Conservation (phyloP, 2,329 filamentous ascomycete species). For the Aureobasidium sp. region DNA sequence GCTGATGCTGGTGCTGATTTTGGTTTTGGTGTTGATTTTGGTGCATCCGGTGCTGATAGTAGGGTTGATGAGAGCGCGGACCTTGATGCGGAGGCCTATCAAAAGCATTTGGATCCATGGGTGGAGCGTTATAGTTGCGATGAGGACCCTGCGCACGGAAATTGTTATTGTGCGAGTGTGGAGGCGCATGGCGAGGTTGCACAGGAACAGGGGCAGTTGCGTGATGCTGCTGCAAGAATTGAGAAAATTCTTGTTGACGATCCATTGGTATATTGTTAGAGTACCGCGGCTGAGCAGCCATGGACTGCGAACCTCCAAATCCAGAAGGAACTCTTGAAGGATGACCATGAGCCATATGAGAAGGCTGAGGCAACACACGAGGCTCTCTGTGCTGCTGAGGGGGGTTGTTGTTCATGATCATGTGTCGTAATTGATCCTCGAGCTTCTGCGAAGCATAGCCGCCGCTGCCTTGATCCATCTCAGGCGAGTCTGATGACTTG, state of each 20-base stretch:
- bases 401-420: constrained; percentile 55
- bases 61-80: not conserved
- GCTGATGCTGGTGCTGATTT: not conserved
- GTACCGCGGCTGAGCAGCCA: not conserved
- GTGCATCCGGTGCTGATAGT: not conserved
- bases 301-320: not conserved
- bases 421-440: constrained; percentile 52
- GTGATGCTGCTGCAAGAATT: constrained; percentile 11
- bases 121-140: not conserved
- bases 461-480: constrained; percentile 16
- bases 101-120: constrained; percentile 28
- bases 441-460: constrained; percentile 26
- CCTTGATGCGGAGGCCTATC: constrained; percentile 18
- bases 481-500: not conserved
- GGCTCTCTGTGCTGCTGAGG: constrained; percentile 14
- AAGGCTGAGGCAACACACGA: constrained; percentile 20
- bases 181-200: not conserved
- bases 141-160: constrained; percentile 3
- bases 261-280: constrained; percentile 4
- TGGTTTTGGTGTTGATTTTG: not conserved
- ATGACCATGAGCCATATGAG: not conserved
- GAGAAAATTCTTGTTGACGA: constrained; percentile 9
- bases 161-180: not conserved
- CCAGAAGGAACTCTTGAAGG: not conserved
- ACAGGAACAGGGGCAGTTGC: not conserved